Conservation (phyloP, 176 grass and related monocot genomes). For the Aegilops bicornis region DNA sequence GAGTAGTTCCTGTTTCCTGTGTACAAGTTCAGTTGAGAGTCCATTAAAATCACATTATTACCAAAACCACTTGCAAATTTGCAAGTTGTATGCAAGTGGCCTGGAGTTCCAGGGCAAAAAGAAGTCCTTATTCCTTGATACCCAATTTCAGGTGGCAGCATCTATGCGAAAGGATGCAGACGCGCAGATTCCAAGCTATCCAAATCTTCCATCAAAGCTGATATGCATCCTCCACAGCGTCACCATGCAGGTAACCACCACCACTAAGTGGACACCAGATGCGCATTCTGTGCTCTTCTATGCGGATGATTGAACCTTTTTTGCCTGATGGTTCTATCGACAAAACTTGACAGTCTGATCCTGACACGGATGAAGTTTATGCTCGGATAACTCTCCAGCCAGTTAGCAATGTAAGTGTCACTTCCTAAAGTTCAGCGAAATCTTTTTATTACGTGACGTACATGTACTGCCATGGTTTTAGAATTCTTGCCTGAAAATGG, state of each 20-base stretch:
- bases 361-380: conserved; percentile 82
- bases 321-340: not conserved
- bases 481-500: not conserved
- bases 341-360: conserved; percentile 60
- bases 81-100: conserved; percentile 14
- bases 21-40: not conserved
- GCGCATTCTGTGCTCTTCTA: conserved; percentile 3
- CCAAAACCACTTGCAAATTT: conserved; percentile 15
- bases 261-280: conserved; percentile 1
- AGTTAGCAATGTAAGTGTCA: conserved; percentile 62
- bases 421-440: conserved; percentile 31
- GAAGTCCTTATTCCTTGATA: conserved; percentile 27
- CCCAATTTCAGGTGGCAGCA: conserved; percentile 70
- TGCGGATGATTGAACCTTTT: not conserved
- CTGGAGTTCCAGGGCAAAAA: conserved; percentile 6
- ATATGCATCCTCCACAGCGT: conserved; percentile 73
- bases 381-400: conserved; percentile 79
- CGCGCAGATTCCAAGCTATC: conserved; percentile 70
- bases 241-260: conserved; percentile 56
- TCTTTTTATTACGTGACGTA: conserved; percentile 16
- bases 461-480: conserved; percentile 22
- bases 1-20: not conserved
- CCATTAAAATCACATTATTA: not conserved
- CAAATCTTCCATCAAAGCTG: conserved; percentile 74
- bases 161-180: conserved; percentile 73